phyloP scores from a whole-genome alignment of 371 early-diverging fungal genomes.

The Lichtheimia ornata region DNA sequence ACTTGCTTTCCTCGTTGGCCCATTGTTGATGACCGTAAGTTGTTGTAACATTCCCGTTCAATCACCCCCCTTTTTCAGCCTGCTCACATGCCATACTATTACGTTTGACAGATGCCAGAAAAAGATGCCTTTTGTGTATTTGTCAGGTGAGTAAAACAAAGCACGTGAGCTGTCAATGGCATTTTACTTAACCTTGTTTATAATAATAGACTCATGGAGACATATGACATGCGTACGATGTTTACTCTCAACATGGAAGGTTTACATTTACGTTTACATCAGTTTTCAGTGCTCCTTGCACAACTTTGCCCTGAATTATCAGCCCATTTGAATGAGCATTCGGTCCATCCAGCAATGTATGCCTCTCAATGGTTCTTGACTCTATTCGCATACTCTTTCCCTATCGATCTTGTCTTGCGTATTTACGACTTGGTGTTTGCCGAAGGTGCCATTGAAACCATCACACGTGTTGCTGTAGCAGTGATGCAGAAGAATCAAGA shows the following conservation, averaged over 20 bases:
- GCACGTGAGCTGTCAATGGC: conserved; percentile 17
- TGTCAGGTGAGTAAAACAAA: conserved; percentile 55
- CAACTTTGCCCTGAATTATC: conserved; percentile 80
- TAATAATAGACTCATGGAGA: conserved; percentile 77
- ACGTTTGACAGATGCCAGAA: conserved; percentile 75
- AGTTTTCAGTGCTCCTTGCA: conserved; percentile 81
- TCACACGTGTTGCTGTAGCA: conserved; percentile 87
- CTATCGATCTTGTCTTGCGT: conserved; percentile 84
- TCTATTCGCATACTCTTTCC: conserved; percentile 92
- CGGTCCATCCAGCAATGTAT: conserved; percentile 86
- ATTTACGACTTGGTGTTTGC: conserved; percentile 91
- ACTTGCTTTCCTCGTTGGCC: conserved; percentile 88
- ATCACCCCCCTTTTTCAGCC: neutral
- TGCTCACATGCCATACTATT: neutral
- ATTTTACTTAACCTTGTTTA: conserved; percentile 19
- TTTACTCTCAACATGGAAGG: conserved; percentile 90
- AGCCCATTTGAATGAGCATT: conserved; percentile 72
- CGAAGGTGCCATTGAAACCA: conserved; percentile 83
- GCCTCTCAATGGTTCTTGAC: conserved; percentile 95
- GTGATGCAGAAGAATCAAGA: conserved; percentile 82
- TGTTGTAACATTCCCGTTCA: neutral
- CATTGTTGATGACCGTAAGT: conserved; percentile 83
- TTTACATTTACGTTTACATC: conserved; percentile 83
- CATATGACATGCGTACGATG: conserved; percentile 79
- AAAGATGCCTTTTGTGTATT: conserved; percentile 91